Base-by-base conservation (phyloP, 2,329 filamentous ascomycete genomes). In the Samsoniella hepiali region DNA sequence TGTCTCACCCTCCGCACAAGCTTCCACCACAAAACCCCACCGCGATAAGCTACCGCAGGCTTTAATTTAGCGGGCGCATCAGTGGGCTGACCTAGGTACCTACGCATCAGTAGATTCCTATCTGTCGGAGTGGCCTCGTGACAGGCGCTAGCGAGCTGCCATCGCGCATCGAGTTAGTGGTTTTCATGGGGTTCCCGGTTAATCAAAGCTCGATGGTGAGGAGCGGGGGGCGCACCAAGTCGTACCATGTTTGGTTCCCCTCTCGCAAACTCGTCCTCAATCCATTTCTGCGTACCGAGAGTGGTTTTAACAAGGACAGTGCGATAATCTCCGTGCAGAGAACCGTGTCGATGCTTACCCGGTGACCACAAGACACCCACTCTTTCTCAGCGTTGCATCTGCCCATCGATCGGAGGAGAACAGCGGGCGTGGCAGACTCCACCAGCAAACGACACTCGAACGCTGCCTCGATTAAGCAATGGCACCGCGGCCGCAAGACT, bases 81-180 rank as follows among this genome's bases (percentile, higher is more conserved):
- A 54, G 50, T 54, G 32, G n/a, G 49, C 29, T 51, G 6, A 9
- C 11, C 38, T 13, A 13, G 38, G 11, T 40, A 3, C 38, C 11
- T 34, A 17, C 29, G 47, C 8, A 53, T 53, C 31, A 34, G 49
- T 34, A 8, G 17, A 36, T 42, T 54, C n/a, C 5, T 50, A 29
- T 50, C 11, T 13, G 17, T 5, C 4, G 50, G 34, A 51, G 34
- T 22, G 9, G 8, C 54, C 27, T 59, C 27, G 45, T 44, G 57
- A 22, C 47, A 51, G 45, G 9, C 57, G 57, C 57, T 59, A 51
- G 51, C 36, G 11, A 42, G 22, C 27, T 51, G 45, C 56, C 44
- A 47, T 58, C 40, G 42, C 55, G 55, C 55, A 58, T 47, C 44
- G 38, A 58, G 56, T 58, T 58, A 58, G 56, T 58, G 40, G 54